A percentile compares a stretch with the other conserved stretches of the same genome.
Conservation (phyloP, 306 rosid genomes). For the Senna siamea region DNA sequence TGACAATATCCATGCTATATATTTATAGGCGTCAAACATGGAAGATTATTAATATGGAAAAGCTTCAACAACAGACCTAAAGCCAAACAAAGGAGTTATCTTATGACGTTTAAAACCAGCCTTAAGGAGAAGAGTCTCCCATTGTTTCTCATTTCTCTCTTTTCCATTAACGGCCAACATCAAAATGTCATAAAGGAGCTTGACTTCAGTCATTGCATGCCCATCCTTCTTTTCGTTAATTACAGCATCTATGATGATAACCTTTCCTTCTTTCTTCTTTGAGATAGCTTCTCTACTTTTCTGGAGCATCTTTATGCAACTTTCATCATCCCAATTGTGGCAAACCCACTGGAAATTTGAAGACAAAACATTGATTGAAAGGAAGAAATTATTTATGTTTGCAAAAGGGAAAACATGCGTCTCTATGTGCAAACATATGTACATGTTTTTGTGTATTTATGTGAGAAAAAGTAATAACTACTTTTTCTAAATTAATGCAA, state of each 20-base stretch:
- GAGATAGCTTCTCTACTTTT: neutral
- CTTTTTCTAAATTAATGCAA: too few relatives aligned
- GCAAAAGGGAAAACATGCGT: too few relatives aligned
- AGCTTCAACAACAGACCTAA: neutral
- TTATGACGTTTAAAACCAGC: neutral
- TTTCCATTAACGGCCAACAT: neutral
- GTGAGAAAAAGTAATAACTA: too few relatives aligned
- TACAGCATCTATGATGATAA: neutral
- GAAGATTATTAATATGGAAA: neutral
- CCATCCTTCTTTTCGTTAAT: neutral
- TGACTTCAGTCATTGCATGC: neutral
- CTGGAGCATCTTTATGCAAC: neutral
- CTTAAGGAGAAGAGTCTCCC: neutral
- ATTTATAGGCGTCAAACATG: too few relatives aligned
- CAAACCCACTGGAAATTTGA: neutral
- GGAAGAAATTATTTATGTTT: too few relatives aligned
- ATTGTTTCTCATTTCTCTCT: neutral
- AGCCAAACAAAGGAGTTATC: neutral
- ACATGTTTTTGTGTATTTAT: too few relatives aligned
- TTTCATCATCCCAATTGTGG: conserved; percentile 3
- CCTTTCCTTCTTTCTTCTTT: neutral
- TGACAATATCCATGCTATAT: too few relatives aligned
- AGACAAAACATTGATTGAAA: too few relatives aligned
- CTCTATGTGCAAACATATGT: too few relatives aligned
- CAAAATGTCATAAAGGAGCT: neutral